These are phyloP conservation scores for Spathaspora girioi DNA, from an alignment of 805 yeast genomes.

Conservation along the genomic window DNA sequence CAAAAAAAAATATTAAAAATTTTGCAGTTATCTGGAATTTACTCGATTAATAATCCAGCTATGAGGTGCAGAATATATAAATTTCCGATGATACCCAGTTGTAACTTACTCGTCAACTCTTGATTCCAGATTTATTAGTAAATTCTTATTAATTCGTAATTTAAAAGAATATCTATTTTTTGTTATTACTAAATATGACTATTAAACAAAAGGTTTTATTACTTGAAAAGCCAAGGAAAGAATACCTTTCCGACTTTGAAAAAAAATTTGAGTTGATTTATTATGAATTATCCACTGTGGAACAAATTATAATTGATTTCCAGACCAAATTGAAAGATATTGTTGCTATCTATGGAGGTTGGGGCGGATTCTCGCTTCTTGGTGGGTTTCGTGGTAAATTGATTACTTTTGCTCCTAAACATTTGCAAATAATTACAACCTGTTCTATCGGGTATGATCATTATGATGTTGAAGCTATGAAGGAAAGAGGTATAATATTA, in stretches of 20 bases:
- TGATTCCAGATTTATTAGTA: neutral
- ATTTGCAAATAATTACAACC: slow-evolving; percentile 46
- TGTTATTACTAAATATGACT: slow-evolving; percentile 6
- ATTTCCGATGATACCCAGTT: neutral
- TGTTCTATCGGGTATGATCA: slow-evolving; percentile 59
- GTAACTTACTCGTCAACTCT: neutral
- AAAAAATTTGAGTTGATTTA: slow-evolving; percentile 33
- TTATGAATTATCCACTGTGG: slow-evolving; percentile 40
- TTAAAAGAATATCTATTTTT: neutral
- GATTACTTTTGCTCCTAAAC: slow-evolving; percentile 39
- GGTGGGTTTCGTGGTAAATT: slow-evolving; percentile 51
- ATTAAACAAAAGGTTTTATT: slow-evolving; percentile 40
- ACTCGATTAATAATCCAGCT: neutral
- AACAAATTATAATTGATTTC: slow-evolving; percentile 39
- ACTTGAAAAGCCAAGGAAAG: slow-evolving; percentile 46
- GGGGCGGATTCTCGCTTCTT: slow-evolving; percentile 48
- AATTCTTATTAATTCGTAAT: too few relatives aligned
- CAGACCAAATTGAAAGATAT: slow-evolving; percentile 36
- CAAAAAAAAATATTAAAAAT: neutral
- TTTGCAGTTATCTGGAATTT: neutral
- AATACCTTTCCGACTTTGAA: slow-evolving; percentile 41
- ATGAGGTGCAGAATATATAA: neutral
- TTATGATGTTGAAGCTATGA: slow-evolving; percentile 42
- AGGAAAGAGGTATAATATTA: slow-evolving; percentile 43
- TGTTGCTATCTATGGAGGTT: slow-evolving; percentile 56